A percentile compares a stretch with the other conserved stretches of the same genome.
Conservation (phyloP, 108 stramenopile genomes). For the Ochromonas danica region DNA sequence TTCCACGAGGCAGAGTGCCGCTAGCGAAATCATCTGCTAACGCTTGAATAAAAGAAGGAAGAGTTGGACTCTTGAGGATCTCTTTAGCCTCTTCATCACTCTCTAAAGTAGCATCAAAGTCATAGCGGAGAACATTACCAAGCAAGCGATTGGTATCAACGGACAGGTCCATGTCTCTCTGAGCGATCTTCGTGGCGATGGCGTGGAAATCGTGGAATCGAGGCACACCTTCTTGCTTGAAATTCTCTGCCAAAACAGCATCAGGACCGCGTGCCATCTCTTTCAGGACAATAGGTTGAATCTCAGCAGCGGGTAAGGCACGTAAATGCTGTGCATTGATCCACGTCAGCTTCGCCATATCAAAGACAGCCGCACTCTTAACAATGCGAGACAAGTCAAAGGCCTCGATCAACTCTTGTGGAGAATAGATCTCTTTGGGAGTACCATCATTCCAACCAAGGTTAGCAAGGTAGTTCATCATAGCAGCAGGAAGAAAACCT, state of each 20-base stretch:
- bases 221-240: constrained; percentile 14
- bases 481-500: constrained; percentile 84
- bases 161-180: constrained; percentile 3
- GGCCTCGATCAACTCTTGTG: constrained; percentile 87
- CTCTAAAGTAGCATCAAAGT: not conserved
- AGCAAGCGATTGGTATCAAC: constrained; percentile 4
- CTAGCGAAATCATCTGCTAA: not conserved
- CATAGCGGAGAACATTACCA: not conserved
- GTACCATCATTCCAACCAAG: constrained; percentile 98
- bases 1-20: not conserved
- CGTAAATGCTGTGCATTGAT: constrained; percentile 78
- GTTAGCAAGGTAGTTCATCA: constrained; percentile 85
- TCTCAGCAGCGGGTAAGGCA: constrained; percentile 33
- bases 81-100: not conserved
- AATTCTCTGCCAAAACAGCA: constrained; percentile 15
- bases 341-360: constrained; percentile 90
- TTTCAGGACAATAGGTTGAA: constrained; percentile 3
- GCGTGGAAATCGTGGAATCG: not conserved
- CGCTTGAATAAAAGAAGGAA: not conserved
- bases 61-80: not conserved
- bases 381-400: constrained; percentile 86
- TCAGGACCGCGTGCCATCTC: constrained; percentile 17
- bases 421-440: constrained; percentile 87
- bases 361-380: constrained; percentile 89
- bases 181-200: constrained; percentile 7